These are phyloP conservation scores for Cladosporium velox DNA, from an alignment of 2,329 filamentous ascomycete species.

Conservation along the genomic window DNA sequence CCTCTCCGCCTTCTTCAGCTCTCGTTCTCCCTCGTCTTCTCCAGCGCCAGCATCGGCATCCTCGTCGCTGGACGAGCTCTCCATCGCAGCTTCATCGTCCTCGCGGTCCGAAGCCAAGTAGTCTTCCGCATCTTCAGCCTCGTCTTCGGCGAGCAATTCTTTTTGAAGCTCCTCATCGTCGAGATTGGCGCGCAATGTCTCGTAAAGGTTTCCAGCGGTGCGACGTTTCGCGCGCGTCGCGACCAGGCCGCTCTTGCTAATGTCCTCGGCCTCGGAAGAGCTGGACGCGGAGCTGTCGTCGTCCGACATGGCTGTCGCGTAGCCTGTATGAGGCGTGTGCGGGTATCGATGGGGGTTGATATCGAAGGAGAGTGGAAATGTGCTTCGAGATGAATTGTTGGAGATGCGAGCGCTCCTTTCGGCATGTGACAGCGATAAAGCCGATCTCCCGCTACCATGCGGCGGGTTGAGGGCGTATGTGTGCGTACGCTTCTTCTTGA, in stretches of 20 bases:
- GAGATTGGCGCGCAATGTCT: slow-evolving; percentile 68
- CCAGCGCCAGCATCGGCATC: slow-evolving; percentile 60
- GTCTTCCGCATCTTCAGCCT: slow-evolving; percentile 48
- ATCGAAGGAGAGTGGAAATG: neutral
- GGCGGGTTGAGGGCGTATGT: neutral
- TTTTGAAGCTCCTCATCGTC: slow-evolving; percentile 46
- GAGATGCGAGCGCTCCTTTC: neutral
- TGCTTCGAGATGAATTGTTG: neutral
- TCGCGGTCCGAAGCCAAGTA: slow-evolving; percentile 46
- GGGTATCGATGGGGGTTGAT: neutral
- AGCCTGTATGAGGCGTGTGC: neutral
- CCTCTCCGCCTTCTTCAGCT: slow-evolving; percentile 75
- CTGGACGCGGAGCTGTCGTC: slow-evolving; percentile 16
- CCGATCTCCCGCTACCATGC: neutral
- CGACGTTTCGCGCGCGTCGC: slow-evolving; percentile 73
- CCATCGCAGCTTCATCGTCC: slow-evolving; percentile 70
- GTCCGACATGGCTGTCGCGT: slow-evolving; percentile 12
- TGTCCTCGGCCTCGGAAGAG: slow-evolving; percentile 29
- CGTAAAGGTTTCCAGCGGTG: slow-evolving; percentile 83
- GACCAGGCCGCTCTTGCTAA: slow-evolving; percentile 56
- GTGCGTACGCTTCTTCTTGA: neutral
- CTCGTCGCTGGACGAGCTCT: slow-evolving; percentile 80
- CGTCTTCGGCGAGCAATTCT: slow-evolving; percentile 51
- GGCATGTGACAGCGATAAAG: neutral
- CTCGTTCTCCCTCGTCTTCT: slow-evolving; percentile 83